Percentiles rank a stretch among this genome's conserved stretches.
Conservation (phyloP, 1,284 basidiomycete genomes). For the Singerocomus rubriflavus region DNA sequence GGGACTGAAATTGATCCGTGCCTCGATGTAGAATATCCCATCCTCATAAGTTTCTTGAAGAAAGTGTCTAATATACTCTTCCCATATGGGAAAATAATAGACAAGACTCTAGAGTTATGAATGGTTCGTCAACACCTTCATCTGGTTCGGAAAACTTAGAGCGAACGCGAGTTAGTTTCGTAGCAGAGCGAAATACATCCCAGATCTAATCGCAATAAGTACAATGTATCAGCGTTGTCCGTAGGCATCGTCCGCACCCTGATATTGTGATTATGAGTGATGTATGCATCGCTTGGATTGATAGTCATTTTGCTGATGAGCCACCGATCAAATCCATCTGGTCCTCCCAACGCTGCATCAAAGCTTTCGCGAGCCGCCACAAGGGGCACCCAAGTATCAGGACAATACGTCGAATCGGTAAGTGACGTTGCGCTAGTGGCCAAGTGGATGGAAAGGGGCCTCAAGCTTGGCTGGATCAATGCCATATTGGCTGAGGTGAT, state of each 20-base stretch:
- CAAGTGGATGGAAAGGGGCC: constrained; percentile 38
- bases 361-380: constrained; percentile 53
- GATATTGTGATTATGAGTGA: constrained; percentile 61
- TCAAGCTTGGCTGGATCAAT: constrained; percentile 51
- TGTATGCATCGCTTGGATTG: constrained; percentile 65
- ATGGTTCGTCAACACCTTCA: constrained; percentile 1
- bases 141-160: neutral
- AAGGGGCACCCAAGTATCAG: constrained; percentile 53
- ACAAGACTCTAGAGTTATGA: constrained; percentile 16
- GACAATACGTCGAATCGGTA: constrained; percentile 43
- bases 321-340: constrained; percentile 67
- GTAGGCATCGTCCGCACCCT: constrained; percentile 42
- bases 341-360: constrained; percentile 48
- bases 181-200: constrained; percentile 61
- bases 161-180: constrained; percentile 47
- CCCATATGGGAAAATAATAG: constrained; percentile 28
- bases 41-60: constrained; percentile 63
- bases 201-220: constrained; percentile 51
- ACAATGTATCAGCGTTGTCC: neutral
- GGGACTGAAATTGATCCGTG: constrained; percentile 62
- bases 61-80: constrained; percentile 44
- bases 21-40: constrained; percentile 72
- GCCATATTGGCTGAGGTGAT: constrained; percentile 28
- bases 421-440: constrained; percentile 37
- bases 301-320: constrained; percentile 56